phyloP scores from a whole-genome alignment of 192 early-diverging fungal species.

The Umbelopsis vinacea region DNA sequence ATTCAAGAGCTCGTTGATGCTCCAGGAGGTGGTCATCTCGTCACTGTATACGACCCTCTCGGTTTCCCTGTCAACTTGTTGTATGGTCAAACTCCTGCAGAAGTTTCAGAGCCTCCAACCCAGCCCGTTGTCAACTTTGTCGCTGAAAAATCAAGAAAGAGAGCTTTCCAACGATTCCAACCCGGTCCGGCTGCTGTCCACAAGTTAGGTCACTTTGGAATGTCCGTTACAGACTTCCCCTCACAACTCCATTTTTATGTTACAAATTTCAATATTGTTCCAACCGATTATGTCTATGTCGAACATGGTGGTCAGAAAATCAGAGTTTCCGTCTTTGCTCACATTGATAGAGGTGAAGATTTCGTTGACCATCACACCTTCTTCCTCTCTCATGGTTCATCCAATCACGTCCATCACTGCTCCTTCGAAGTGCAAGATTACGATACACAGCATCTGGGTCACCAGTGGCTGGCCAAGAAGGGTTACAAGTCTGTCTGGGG shows the following conservation, averaged over 20 bases:
- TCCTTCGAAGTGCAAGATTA: conserved; percentile 24
- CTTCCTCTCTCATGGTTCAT: neutral
- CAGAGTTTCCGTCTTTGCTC: neutral
- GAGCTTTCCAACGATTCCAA: conserved; percentile 19
- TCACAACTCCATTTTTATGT: conserved; percentile 14
- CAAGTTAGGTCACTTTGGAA: conserved; percentile 17
- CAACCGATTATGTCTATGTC: conserved; percentile 9
- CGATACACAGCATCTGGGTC: conserved; percentile 7
- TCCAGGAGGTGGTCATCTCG: conserved; percentile 18
- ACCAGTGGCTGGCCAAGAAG: conserved; percentile 12
- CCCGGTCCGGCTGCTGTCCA: conserved; percentile 17
- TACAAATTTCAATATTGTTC: conserved; percentile 8
- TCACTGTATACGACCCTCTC: conserved; percentile 1
- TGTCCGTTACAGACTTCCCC: conserved; percentile 16
- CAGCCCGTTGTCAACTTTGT: neutral
- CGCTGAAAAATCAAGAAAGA: conserved; percentile 13
- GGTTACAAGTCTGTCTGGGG: conserved; percentile 25
- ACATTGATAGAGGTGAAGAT: conserved; percentile 22
- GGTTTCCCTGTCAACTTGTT: conserved; percentile 21
- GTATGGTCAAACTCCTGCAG: conserved; percentile 2
- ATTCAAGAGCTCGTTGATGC: conserved; percentile 14
- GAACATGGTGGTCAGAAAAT: conserved; percentile 2
- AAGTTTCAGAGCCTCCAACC: neutral
- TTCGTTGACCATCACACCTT: conserved; percentile 22
- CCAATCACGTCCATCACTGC: conserved; percentile 20